Base-by-base conservation (phyloP, 495 filamentous ascomycete genomes). In the Talaromyces trachyspermus region DNA sequence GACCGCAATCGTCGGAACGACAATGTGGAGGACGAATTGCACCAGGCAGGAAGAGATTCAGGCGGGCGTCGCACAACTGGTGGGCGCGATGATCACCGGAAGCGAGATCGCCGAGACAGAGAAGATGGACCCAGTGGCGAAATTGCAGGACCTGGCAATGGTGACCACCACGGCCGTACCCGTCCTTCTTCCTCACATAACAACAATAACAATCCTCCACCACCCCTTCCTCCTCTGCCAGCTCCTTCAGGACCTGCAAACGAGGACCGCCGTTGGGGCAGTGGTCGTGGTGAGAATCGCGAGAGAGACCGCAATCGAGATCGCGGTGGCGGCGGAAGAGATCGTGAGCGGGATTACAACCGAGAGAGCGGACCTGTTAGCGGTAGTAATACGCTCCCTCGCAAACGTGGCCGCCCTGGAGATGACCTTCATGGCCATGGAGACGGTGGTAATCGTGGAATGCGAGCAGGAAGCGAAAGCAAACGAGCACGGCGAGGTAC, bases 401-500 rank as follows among this genome's bases (percentile, higher is more conserved):
- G 69, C 45, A 71, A 71, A 50, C 68, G 68, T 37, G 60, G 61
- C 36, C 64, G 66, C 30, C 63, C 61, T 15, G 30, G 55, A 19
- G 61, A 59, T 23, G 67, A 60, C 12, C 62, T 65, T 47, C 61
- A 58, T 37, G 46, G 48, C 33, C 46, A 47, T 40, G 54, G 46
- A 15, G 50, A 56, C 3, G 48, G 24, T n/a, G 55, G 50, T n/a
- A 60, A 67, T 17, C 67, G 56, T 20, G 63, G 67, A 20, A 62
- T 56, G 48, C 53, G 69, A 8, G 64, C 63, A 50, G 65, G 66
- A 18, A 59, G 55, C 48, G 70, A 74, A 3, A 74, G 54, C 49
- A 74, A 74, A 49, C 65, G 70, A 24, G 63, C 66, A 40, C 65
- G 70, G 39, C 66, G 70, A 29, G 70, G 70, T 42, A 56, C 53